A percentile compares a stretch with the other conserved stretches of the same genome.
Evolutionary conservation across 2,329 filamentous ascomycete species (phyloP).

Genomic region (Scedosporium aurantiacum): DNA sequence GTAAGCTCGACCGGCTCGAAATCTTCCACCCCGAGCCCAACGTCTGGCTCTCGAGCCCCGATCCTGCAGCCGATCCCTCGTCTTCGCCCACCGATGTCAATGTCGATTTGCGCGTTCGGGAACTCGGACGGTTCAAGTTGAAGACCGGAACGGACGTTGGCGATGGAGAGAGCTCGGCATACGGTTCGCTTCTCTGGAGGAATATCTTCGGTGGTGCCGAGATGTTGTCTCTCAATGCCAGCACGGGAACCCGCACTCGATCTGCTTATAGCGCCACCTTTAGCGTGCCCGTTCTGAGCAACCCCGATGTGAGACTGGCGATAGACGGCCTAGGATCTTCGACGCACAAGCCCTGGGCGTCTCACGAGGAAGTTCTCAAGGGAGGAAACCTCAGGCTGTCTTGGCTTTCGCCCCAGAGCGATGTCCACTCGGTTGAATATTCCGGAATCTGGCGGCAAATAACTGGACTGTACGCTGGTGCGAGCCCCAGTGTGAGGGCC

Average conservation of each 20-base stretch:
- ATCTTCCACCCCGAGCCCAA: constrained; percentile 79
- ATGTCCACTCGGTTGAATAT: constrained; percentile 70
- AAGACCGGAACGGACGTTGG: constrained; percentile 94
- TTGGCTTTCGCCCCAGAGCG: constrained; percentile 55
- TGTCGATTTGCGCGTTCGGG: constrained; percentile 69
- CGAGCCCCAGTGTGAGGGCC: constrained; percentile 68
- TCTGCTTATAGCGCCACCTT: constrained; percentile 85
- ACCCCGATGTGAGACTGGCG: constrained; percentile 70
- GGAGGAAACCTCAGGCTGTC: constrained; percentile 67
- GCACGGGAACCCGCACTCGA: constrained; percentile 77
- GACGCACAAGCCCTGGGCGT: constrained; percentile 84
- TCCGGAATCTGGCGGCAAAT: constrained; percentile 79
- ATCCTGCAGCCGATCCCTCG: constrained; percentile 50
- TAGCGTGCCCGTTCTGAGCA: constrained; percentile 69
- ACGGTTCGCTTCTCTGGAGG: constrained; percentile 73
- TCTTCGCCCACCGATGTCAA: constrained; percentile 70
- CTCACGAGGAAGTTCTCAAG: constrained; percentile 79
- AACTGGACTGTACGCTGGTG: constrained; percentile 63
- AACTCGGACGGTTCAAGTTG: constrained; percentile 73
- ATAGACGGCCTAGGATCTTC: constrained; percentile 73
- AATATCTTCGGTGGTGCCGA: constrained; percentile 95
- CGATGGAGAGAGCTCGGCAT: constrained; percentile 87
- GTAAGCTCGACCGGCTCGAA: constrained; percentile 65
- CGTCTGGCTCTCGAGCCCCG: constrained; percentile 70
- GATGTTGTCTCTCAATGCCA: constrained; percentile 75